phyloP scores from a whole-genome alignment of 2,329 filamentous ascomycete genomes.

The Aspergillus ochraceus region DNA sequence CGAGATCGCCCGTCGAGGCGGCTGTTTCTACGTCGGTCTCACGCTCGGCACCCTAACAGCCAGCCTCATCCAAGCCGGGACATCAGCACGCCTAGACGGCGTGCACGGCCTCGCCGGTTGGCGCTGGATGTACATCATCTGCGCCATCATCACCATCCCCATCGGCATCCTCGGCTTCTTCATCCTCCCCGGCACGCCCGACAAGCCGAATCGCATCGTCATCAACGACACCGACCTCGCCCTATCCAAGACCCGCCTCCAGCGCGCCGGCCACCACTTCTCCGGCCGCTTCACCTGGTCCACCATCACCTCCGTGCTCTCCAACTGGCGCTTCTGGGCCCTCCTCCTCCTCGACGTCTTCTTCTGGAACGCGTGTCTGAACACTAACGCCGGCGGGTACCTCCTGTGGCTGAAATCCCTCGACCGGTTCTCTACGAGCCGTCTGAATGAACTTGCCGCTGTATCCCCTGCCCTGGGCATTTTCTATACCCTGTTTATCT shows the following conservation, averaged over 20 bases:
- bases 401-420: constrained; percentile 61
- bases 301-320: constrained; percentile 35
- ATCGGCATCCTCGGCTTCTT: constrained; percentile 54
- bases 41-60: constrained; percentile 55
- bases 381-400: constrained; percentile 52
- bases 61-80: constrained; percentile 51
- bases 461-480: constrained; percentile 58
- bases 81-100: constrained; percentile 43
- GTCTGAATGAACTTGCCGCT: constrained; percentile 54
- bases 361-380: constrained; percentile 58
- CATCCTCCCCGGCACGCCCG: constrained; percentile 53
- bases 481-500: constrained; percentile 55
- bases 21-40: constrained; percentile 54
- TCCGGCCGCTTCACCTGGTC: constrained; percentile 29
- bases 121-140: constrained; percentile 61
- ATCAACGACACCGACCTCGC: constrained; percentile 50
- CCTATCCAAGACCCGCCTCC: constrained; percentile 48
- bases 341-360: constrained; percentile 54
- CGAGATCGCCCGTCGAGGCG: constrained; percentile 51
- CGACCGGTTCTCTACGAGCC: constrained; percentile 46
- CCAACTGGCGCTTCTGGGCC: constrained; percentile 52
- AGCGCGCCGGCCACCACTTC: constrained; percentile 44
- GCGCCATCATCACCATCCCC: constrained; percentile 56
- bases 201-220: constrained; percentile 51
- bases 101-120: constrained; percentile 50